phyloP scores from a whole-genome alignment of 2,329 filamentous ascomycete genomes.

The Aspergillus carbonarius region DNA sequence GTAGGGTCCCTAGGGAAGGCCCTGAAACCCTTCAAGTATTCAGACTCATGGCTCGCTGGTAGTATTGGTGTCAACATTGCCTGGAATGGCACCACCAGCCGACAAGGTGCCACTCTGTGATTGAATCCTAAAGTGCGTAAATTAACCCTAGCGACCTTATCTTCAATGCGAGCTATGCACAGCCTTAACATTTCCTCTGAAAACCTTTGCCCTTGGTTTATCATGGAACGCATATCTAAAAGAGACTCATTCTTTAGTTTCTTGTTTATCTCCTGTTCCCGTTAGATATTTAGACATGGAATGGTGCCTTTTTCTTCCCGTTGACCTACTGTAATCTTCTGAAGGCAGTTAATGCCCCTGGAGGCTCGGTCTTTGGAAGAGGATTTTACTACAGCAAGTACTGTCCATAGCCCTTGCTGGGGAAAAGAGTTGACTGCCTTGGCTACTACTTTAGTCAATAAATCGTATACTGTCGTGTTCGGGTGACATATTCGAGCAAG shows the following conservation, averaged over 20 bases:
- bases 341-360: constrained; percentile 49
- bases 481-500: constrained; percentile 93
- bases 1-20: constrained; percentile 85
- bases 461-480: constrained; percentile 71
- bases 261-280: constrained; percentile 50
- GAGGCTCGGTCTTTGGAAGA: constrained; percentile 67
- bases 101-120: constrained; percentile 76
- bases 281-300: constrained; percentile 12
- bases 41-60: constrained; percentile 68
- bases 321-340: constrained; percentile 40
- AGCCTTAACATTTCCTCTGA: constrained; percentile 77
- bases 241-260: constrained; percentile 43
- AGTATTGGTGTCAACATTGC: constrained; percentile 78
- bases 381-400: constrained; percentile 83
- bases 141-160: constrained; percentile 70
- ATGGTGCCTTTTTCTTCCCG: background rate
- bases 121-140: constrained; percentile 81
- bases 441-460: constrained; percentile 75
- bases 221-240: constrained; percentile 67
- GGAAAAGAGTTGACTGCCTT: constrained; percentile 87
- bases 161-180: constrained; percentile 75
- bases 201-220: constrained; percentile 77
- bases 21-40: constrained; percentile 69
- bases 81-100: constrained; percentile 86
- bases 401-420: constrained; percentile 85